These are phyloP conservation scores for Trebouxia sp. DNA, from an alignment of 139 green algal species.

Conservation along the genomic window DNA sequence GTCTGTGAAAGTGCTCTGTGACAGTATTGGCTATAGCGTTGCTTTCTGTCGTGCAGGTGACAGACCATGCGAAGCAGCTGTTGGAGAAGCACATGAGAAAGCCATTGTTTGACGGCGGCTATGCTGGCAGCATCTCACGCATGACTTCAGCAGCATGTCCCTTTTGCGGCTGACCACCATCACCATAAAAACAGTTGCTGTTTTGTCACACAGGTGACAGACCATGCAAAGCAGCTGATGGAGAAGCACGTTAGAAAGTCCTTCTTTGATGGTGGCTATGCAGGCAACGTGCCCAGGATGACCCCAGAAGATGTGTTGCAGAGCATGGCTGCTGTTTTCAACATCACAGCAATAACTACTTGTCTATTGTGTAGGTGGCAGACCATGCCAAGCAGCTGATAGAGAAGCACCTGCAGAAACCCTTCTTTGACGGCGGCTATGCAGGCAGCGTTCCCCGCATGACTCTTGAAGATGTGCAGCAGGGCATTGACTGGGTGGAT, in stretches of 20 bases:
- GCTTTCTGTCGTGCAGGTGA: conserved; percentile 24
- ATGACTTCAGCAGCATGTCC: conserved; percentile 58
- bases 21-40: conserved; percentile 27
- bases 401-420: conserved; percentile 83
- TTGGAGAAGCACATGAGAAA: conserved; percentile 84
- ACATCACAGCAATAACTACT: too few relatives aligned
- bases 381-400: conserved; percentile 86
- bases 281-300: conserved; percentile 46
- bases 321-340: too few relatives aligned
- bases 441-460: conserved; percentile 43
- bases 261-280: conserved; percentile 65
- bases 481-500: conserved; percentile 77
- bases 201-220: too few relatives aligned
- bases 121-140: conserved; percentile 40
- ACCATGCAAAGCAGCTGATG: conserved; percentile 85
- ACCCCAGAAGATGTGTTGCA: conserved; percentile 58
- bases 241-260: conserved; percentile 84
- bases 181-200: too few relatives aligned
- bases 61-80: conserved; percentile 83
- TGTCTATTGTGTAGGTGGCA: too few relatives aligned
- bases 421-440: conserved; percentile 67
- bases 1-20: too few relatives aligned
- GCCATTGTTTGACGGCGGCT: conserved; percentile 68
- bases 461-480: conserved; percentile 57
- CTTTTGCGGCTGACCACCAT: too few relatives aligned